Conservation (phyloP, 1,284 basidiomycete genomes). For the Rhodofomes roseus region DNA sequence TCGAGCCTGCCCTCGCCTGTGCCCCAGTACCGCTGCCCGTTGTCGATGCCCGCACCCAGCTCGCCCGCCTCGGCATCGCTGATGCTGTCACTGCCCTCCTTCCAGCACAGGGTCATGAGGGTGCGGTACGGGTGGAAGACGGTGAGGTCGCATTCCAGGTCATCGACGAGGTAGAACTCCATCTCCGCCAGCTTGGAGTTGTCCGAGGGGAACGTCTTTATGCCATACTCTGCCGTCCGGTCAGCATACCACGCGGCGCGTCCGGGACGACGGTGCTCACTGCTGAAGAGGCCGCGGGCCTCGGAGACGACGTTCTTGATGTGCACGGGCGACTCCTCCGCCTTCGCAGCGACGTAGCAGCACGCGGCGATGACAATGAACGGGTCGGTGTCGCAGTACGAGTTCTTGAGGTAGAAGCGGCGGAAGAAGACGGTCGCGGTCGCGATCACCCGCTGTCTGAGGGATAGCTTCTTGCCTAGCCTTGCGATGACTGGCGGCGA, state of each 20-base stretch:
- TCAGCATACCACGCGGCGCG: background rate
- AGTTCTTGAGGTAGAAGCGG: slow-evolving; percentile 92
- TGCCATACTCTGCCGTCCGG: slow-evolving; percentile 52
- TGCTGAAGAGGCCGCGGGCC: slow-evolving; percentile 73
- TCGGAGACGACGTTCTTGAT: slow-evolving; percentile 92
- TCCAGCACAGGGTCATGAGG: slow-evolving; percentile 71
- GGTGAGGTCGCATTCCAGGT: slow-evolving; percentile 92
- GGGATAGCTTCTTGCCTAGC: slow-evolving; percentile 79
- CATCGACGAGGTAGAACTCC: slow-evolving; percentile 98
- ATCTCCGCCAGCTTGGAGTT: slow-evolving; percentile 94
- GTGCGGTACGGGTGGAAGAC: slow-evolving; percentile 95
- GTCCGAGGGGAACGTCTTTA: slow-evolving; percentile 80
- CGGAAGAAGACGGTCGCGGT: slow-evolving; percentile 94
- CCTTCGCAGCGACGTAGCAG: slow-evolving; percentile 94
- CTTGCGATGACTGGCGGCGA: slow-evolving; percentile 69
- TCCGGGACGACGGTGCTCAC: slow-evolving; percentile 38
- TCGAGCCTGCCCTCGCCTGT: slow-evolving; percentile 67
- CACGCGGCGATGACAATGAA: slow-evolving; percentile 92
- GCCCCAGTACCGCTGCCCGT: slow-evolving; percentile 71
- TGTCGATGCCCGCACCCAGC: slow-evolving; percentile 52
- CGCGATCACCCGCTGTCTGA: slow-evolving; percentile 88
- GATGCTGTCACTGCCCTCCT: slow-evolving; percentile 35
- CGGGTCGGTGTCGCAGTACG: slow-evolving; percentile 91
- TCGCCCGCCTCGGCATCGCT: slow-evolving; percentile 62
- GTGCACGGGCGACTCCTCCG: slow-evolving; percentile 93